These are phyloP conservation scores for Rhizopus delemar DNA, from an alignment of 371 early-diverging fungal genomes.

Conservation along the genomic window DNA sequence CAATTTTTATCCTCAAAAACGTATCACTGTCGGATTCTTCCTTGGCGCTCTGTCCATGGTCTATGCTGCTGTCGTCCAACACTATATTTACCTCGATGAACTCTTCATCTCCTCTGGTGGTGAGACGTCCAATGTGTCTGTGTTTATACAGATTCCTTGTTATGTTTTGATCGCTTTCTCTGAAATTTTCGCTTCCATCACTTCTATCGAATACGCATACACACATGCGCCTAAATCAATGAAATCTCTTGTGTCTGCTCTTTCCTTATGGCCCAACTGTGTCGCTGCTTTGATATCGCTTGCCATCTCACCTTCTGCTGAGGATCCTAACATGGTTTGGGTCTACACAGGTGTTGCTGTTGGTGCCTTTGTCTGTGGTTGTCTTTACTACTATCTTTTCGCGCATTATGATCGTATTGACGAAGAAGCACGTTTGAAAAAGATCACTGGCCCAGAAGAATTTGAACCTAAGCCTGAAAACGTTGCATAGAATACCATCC, in stretches of 20 bases:
- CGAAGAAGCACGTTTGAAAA: conserved; percentile 20
- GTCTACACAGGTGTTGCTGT: conserved; percentile 61
- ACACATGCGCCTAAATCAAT: conserved; percentile 66
- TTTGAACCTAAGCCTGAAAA: too few relatives aligned
- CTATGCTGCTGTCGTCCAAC: conserved; percentile 69
- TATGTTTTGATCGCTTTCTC: conserved; percentile 66
- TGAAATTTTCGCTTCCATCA: conserved; percentile 70
- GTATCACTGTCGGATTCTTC: conserved; percentile 61
- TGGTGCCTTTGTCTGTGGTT: conserved; percentile 40
- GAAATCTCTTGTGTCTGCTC: conserved; percentile 69
- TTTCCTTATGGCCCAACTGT: conserved; percentile 68
- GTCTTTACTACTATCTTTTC: conserved; percentile 35
- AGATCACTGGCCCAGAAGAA: conserved; percentile 1
- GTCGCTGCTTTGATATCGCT: conserved; percentile 66
- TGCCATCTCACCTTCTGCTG: conserved; percentile 59
- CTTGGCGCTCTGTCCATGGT: conserved; percentile 63
- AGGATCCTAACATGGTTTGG: conserved; percentile 67
- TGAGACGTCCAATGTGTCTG: conserved; percentile 33
- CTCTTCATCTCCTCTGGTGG: conserved; percentile 24
- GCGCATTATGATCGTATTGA: conserved; percentile 38
- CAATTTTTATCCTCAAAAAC: conserved; percentile 31
- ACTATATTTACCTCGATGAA: conserved; percentile 58
- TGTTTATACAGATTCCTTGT: conserved; percentile 67
- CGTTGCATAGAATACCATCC: too few relatives aligned
- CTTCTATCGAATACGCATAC: conserved; percentile 75